Conservation (phyloP, 768 basidiomycete genomes). For the Gloeopeniophorella convolvens region DNA sequence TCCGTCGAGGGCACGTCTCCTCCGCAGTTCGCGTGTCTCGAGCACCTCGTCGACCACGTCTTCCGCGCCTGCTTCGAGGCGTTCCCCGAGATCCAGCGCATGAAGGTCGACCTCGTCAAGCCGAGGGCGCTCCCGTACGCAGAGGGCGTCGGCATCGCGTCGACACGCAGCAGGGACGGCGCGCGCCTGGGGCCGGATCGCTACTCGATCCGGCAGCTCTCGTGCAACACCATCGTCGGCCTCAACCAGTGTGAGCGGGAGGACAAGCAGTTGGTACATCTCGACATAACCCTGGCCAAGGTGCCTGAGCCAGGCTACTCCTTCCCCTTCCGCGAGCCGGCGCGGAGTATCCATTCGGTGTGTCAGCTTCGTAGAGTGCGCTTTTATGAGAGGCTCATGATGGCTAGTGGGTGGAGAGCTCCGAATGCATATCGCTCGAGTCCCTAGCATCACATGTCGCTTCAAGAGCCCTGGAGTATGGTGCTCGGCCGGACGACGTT, state of each 20-base stretch:
- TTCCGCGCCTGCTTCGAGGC: conserved; percentile 34
- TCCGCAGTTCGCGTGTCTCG: conserved; percentile 36
- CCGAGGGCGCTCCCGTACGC: conserved; percentile 48
- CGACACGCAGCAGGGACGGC: conserved; percentile 26
- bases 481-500: conserved; percentile 18
- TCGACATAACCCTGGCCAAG: conserved; percentile 39
- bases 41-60: conserved; percentile 38
- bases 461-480: conserved; percentile 34
- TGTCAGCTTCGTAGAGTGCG: conserved; percentile 21
- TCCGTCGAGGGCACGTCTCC: conserved; percentile 19
- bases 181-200: conserved; percentile 14
- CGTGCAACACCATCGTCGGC: conserved; percentile 55
- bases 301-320: conserved; percentile 9
- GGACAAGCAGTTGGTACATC: conserved; percentile 53
- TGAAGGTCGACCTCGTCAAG: conserved; percentile 41
- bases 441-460: conserved; percentile 58
- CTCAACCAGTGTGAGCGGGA: conserved; percentile 59
- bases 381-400: not conserved
- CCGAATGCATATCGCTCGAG: conserved; percentile 61
- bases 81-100: conserved; percentile 30
- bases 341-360: conserved; percentile 32
- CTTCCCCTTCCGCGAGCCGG: conserved; percentile 39
- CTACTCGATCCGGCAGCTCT: conserved; percentile 35
- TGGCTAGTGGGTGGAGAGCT: conserved; percentile 22
- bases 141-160: conserved; percentile 36